These are phyloP conservation scores for Trichophyton benhamiae DNA, from an alignment of 2,329 filamentous ascomycete species.

Conservation along the genomic window DNA sequence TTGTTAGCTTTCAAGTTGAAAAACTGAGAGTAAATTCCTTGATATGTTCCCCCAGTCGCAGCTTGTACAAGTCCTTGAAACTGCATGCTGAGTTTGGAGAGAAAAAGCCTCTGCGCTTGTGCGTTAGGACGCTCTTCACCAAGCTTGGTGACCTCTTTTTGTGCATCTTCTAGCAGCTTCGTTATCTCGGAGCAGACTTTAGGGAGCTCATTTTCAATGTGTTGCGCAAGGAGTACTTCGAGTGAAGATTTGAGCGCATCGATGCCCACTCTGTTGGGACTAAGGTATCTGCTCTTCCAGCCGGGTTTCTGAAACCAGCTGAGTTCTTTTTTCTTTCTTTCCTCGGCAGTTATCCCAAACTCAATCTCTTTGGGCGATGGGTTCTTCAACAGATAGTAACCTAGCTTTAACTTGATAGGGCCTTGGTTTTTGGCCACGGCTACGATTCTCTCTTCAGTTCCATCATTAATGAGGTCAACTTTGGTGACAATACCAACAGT, in stretches of 20 bases:
- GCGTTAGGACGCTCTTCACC: conserved; percentile 1
- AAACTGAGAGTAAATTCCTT: background rate
- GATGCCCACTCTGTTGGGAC: conserved; percentile 31
- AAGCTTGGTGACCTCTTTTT: background rate
- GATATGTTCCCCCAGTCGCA: background rate
- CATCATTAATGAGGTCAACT: conserved; percentile 37
- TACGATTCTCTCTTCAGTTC: background rate
- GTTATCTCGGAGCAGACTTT: conserved; percentile 16
- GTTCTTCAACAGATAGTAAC: background rate
- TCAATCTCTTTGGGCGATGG: background rate
- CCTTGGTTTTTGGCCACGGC: background rate
- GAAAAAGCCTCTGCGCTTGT: conserved; percentile 4
- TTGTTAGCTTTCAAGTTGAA: background rate
- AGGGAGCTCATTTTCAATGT: conserved; percentile 34
- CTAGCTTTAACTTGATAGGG: background rate
- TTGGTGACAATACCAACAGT: conserved; percentile 46
- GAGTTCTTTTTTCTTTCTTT: background rate
- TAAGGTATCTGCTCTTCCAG: conserved; percentile 21
- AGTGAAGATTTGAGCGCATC: conserved; percentile 30
- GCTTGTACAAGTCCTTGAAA: background rate
- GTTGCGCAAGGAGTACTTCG: conserved; percentile 30
- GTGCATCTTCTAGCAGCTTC: background rate
- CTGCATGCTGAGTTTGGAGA: background rate
- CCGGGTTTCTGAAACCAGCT: background rate
- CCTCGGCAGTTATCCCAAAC: background rate